Evolutionary conservation across 257 asterid species (phyloP), one percentile per base, ranked within the genome.

Genomic region (Lycium barbarum): DNA sequence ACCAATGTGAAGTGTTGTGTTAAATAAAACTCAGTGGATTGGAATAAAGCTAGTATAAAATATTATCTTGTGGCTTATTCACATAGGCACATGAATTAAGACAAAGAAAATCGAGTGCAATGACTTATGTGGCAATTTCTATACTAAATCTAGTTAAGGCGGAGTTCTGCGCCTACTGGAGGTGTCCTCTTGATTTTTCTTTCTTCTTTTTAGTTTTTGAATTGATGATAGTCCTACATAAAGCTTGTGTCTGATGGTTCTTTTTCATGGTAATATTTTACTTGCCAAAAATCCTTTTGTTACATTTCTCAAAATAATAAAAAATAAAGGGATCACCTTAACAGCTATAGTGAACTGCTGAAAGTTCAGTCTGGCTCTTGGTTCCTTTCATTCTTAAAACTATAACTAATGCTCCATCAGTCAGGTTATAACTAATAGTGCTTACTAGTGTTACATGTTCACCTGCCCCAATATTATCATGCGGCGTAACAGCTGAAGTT

Each of bases 361-460:
- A 74, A 73, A 74, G 47, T 26, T 51, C 63, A 49, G 43, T 76
- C 9, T 76, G 82, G 47, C 51, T 76, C 81, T 13, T 76, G 45
- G 62, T 26, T 26, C 26, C 82, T 51, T 76, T 13, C 35, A 51
- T 22, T 33, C 8, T 7, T 53, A 26, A 0, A 76, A 76, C 47
- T 51, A 14, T 26, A 11, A 13, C 22, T 51, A 22, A 51, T 76
- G 17, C 63, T 76, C 63, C 63, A 49, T 51, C 18, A 26, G 73
- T 51, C 18, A 66, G 73, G 13, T 66, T 66, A 7, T 26, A 22
- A 51, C 14, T 51, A 54, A 13, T 51, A 26, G 62, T 84, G 40
- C 18, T 71, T 80, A 6, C 13, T 63, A 3, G 12, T 35, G 9
- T 14, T 18, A 14, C 51, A 26, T 85, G 61, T 79, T 54, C 38